These are phyloP conservation scores for Fusarium solani-melongenae DNA, from an alignment of 2,329 filamentous ascomycete genomes.

Conservation along the genomic window DNA sequence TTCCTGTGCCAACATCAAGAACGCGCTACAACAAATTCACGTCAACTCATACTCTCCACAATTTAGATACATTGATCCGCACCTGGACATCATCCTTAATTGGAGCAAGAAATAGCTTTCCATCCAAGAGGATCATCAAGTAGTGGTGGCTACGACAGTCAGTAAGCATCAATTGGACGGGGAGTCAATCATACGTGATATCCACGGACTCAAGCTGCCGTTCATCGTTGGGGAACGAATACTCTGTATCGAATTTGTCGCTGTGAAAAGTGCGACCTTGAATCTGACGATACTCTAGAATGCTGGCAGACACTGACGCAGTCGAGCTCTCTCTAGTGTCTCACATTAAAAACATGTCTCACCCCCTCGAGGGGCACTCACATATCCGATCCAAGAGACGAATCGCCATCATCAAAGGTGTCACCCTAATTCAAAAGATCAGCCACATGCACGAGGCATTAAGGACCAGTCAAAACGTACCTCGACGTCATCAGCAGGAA, in stretches of 20 bases:
- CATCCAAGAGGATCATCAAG: conserved; percentile 7
- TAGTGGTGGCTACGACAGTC: conserved; percentile 11
- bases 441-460: background rate
- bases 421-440: background rate
- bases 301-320: conserved; percentile 17
- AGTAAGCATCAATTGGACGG: background rate
- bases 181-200: conserved; percentile 2
- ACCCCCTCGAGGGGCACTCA: background rate
- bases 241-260: conserved; percentile 19
- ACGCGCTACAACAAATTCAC: conserved; percentile 1
- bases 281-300: conserved; percentile 21
- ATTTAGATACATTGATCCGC: background rate
- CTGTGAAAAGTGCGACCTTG: conserved; percentile 28
- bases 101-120: conserved; percentile 8
- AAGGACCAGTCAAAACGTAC: background rate
- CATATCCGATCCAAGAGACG: background rate
- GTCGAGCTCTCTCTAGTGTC: conserved; percentile 15
- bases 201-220: conserved; percentile 20
- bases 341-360: background rate
- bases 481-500: background rate
- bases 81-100: background rate
- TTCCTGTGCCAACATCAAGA: conserved; percentile 24
- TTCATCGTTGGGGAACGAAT: conserved; percentile 20
- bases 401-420: background rate
- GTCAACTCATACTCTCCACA: background rate